Conservation (phyloP, 2,329 filamentous ascomycete species). For the Byssothecium circinans region DNA sequence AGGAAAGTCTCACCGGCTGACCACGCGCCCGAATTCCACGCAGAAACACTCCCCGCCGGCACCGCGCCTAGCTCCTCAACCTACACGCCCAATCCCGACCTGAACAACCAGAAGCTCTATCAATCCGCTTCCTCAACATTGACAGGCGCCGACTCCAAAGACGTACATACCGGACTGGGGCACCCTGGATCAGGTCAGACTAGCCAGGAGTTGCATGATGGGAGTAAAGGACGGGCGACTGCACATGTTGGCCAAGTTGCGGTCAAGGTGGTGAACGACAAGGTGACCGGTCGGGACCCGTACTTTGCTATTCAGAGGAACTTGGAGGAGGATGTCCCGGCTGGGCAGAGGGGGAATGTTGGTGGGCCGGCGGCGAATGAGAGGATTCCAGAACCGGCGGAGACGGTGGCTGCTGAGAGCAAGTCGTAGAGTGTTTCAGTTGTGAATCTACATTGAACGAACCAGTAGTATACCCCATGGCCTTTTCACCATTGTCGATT, state of each 20-base stretch:
- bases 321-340: too few relatives aligned
- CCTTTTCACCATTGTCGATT: too few relatives aligned
- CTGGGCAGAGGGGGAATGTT: slow-evolving; percentile 37
- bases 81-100: slow-evolving; percentile 50
- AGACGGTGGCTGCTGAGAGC: slow-evolving; percentile 23
- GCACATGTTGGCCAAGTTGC: slow-evolving; percentile 49
- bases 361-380: slow-evolving; percentile 36
- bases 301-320: too few relatives aligned
- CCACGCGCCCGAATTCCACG: slow-evolving; percentile 62
- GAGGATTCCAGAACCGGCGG: slow-evolving; percentile 35
- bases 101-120: slow-evolving; percentile 45
- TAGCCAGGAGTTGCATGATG: slow-evolving; percentile 49
- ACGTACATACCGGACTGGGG: slow-evolving; percentile 56
- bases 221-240: slow-evolving; percentile 40
- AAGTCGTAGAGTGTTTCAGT: too few relatives aligned
- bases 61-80: slow-evolving; percentile 58
- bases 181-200: slow-evolving; percentile 54
- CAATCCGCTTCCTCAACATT: slow-evolving; percentile 51
- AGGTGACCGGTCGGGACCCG: slow-evolving; percentile 30
- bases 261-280: slow-evolving; percentile 33
- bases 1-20: slow-evolving; percentile 59
- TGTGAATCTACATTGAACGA: too few relatives aligned
- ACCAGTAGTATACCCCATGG: too few relatives aligned
- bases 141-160: slow-evolving; percentile 53
- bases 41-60: slow-evolving; percentile 62